Percentiles rank a stretch among this genome's conserved stretches.
Conservation (phyloP, 768 basidiomycete genomes). For the Boletus rufocinnamomeus region DNA sequence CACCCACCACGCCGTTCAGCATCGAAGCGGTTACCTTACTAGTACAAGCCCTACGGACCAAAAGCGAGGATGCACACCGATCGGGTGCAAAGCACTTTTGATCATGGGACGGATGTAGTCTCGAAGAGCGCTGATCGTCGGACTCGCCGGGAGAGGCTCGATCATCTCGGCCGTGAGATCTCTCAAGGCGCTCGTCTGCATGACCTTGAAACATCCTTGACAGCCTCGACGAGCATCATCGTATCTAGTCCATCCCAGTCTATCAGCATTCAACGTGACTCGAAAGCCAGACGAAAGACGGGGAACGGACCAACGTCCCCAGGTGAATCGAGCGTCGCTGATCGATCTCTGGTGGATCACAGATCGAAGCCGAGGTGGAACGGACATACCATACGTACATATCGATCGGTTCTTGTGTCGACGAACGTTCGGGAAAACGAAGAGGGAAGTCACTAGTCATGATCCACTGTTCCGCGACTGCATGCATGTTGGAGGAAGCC, state of each 20-base stretch:
- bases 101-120: constrained; percentile 15
- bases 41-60: too few relatives aligned
- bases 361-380: constrained; percentile 16
- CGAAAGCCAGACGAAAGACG: background rate
- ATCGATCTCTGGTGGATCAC: constrained; percentile 22
- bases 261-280: background rate
- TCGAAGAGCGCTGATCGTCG: constrained; percentile 13
- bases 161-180: constrained; percentile 13
- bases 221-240: constrained; percentile 19
- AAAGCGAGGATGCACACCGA: background rate
- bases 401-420: background rate
- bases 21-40: constrained; percentile 20
- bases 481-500: constrained; percentile 19
- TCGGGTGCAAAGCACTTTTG: constrained; percentile 12
- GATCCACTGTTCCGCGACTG: constrained; percentile 18
- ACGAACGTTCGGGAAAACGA: background rate
- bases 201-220: constrained; percentile 16
- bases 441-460: too few relatives aligned
- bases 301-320: constrained; percentile 10
- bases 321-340: constrained; percentile 12
- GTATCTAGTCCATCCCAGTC: constrained; percentile 4
- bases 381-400: constrained; percentile 20
- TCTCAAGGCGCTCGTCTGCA: constrained; percentile 19
- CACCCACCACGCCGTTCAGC: constrained; percentile 21
- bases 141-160: constrained; percentile 17